A percentile compares a stretch with the other conserved stretches of the same genome.
Evolutionary conservation across 164 flowering plant species (phyloP).

Genomic region (Tetrastigma voinierianum): DNA sequence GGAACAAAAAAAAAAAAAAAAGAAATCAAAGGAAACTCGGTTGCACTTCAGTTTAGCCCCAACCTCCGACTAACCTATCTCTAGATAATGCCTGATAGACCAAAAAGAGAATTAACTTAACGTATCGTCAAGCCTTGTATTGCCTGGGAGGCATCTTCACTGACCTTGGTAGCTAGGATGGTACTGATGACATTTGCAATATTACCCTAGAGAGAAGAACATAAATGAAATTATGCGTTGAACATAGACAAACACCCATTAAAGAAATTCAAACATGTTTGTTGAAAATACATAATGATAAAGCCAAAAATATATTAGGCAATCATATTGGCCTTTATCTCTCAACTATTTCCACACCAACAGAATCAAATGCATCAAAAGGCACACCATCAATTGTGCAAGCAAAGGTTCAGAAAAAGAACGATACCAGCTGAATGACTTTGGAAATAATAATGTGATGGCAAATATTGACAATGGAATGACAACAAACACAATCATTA

Average conservation of each 20-base stretch:
- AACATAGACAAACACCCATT: too few species aligned
- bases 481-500: neutral
- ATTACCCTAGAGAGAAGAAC: constrained; percentile 52
- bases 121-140: constrained; percentile 56
- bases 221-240: neutral
- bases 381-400: neutral
- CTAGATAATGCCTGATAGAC: neutral
- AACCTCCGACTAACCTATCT: neutral
- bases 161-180: constrained; percentile 67
- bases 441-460: neutral
- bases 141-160: constrained; percentile 64
- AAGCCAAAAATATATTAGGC: too few species aligned
- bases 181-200: constrained; percentile 66
- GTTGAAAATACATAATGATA: neutral
- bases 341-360: neutral
- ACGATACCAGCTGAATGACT: neutral
- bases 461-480: neutral
- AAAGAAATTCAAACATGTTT: too few species aligned
- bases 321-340: neutral
- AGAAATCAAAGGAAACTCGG: neutral
- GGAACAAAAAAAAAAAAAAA: neutral
- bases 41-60: neutral
- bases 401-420: neutral
- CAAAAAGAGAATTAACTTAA: constrained; percentile 15
- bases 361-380: neutral